A percentile compares a stretch with the other conserved stretches of the same genome.
phyloP scores from a whole-genome alignment of 345 rosid genomes.

The Melastoma malabathricum region DNA sequence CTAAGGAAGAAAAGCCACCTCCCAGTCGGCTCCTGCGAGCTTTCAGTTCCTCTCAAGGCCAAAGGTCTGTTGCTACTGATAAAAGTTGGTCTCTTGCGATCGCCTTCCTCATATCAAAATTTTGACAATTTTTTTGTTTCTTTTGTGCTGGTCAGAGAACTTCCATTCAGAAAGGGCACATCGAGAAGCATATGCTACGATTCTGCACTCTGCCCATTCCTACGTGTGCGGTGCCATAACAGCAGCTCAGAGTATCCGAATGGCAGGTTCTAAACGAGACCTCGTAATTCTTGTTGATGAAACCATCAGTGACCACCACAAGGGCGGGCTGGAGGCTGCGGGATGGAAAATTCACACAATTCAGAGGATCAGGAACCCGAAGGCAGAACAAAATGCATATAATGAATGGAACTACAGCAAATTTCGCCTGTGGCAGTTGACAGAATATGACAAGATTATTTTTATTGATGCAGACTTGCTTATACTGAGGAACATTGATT shows the following conservation, averaged over 20 bases:
- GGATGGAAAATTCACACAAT: slow-evolving; percentile 34
- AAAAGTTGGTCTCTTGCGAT: neutral
- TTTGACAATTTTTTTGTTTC: neutral
- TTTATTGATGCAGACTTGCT: slow-evolving; percentile 37
- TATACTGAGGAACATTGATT: slow-evolving; percentile 29
- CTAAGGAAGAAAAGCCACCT: slow-evolving; percentile 57
- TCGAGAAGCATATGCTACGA: slow-evolving; percentile 35
- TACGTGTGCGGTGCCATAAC: slow-evolving; percentile 35
- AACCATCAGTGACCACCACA: slow-evolving; percentile 23
- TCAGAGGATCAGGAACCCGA: slow-evolving; percentile 32
- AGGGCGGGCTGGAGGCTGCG: slow-evolving; percentile 24
- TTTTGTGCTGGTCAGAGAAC: slow-evolving; percentile 26
- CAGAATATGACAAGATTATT: slow-evolving; percentile 38
- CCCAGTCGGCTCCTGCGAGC: slow-evolving; percentile 85
- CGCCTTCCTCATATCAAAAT: neutral
- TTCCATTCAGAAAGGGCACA: slow-evolving; percentile 37
- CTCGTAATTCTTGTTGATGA: slow-evolving; percentile 34
- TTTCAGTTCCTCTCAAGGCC: slow-evolving; percentile 66
- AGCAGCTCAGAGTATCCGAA: slow-evolving; percentile 36
- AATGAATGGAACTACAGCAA: slow-evolving; percentile 46
- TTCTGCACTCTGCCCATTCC: slow-evolving; percentile 29
- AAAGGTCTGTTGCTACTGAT: slow-evolving; percentile 39
- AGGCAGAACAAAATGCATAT: slow-evolving; percentile 25
- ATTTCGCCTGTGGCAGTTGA: slow-evolving; percentile 39
- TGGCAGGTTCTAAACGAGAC: slow-evolving; percentile 28